phyloP scores from a whole-genome alignment of 2,329 filamentous ascomycete species.

The Graphilbum ipis-grandicollis region DNA sequence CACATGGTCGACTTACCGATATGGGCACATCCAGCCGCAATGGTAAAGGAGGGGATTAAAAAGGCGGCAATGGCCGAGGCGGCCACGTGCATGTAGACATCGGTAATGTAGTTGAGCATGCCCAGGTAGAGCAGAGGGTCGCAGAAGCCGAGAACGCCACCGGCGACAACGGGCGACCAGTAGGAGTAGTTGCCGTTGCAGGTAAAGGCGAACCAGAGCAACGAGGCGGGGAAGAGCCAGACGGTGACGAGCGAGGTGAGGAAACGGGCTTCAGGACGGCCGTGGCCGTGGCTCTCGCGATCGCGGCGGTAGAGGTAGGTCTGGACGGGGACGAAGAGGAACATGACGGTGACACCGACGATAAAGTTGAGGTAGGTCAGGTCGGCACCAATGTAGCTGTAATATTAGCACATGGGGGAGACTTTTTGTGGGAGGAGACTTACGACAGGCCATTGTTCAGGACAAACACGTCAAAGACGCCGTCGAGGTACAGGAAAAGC shows the following conservation, averaged over 20 bases:
- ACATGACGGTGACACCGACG: slow-evolving; percentile 5
- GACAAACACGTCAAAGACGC: slow-evolving; percentile 5
- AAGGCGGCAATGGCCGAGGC: slow-evolving; percentile 5
- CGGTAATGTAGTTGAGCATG: slow-evolving; percentile 5
- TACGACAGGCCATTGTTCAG: slow-evolving; percentile 4
- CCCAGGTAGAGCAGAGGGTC: slow-evolving; percentile 4
- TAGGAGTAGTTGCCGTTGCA: slow-evolving; percentile 3
- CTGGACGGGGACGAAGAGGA: slow-evolving; percentile 4
- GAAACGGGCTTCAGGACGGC: slow-evolving; percentile 5
- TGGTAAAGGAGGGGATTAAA: slow-evolving; percentile 3
- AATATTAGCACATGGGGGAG: no score
- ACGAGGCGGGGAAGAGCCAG: slow-evolving; percentile 4
- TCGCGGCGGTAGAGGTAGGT: slow-evolving; percentile 3
- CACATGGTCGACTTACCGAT: not conserved
- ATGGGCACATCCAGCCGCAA: slow-evolving; percentile 2
- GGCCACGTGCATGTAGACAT: slow-evolving; percentile 2
- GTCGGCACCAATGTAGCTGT: slow-evolving; percentile 4
- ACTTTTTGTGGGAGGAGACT: no score
- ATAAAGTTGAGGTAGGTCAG: slow-evolving; percentile 7
- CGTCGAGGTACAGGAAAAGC: slow-evolving; percentile 5
- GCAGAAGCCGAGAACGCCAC: slow-evolving; percentile 4
- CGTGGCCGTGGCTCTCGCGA: slow-evolving; percentile 1
- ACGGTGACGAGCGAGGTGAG: slow-evolving; percentile 3
- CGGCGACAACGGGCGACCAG: slow-evolving; percentile 5
- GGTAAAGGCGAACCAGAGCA: slow-evolving; percentile 6